Base-by-base conservation (phyloP, 1,284 basidiomycete genomes). In the Ustilago crameri region DNA sequence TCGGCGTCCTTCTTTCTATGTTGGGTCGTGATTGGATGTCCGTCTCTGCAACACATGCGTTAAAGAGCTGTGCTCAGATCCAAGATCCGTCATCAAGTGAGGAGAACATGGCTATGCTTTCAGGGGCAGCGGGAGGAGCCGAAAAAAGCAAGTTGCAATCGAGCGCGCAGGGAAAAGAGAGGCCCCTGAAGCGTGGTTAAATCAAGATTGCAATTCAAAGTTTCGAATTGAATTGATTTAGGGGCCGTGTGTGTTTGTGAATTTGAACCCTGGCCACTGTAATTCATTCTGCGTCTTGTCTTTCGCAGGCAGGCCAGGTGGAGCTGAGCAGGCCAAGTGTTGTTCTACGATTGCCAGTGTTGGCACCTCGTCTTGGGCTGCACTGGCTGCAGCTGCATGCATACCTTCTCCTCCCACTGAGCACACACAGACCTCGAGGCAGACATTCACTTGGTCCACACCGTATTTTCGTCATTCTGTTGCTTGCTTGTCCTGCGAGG, bases 61-160 rank as follows among this genome's bases (percentile, higher is more conserved):
- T n/a, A n/a, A n/a, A n/a, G n/a, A n/a, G n/a, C n/a, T n/a, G n/a
- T n/a, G n/a, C n/a, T n/a, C n/a, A n/a, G n/a, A n/a, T n/a, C n/a
- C n/a, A n/a, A n/a, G n/a, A n/a, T n/a, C n/a, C n/a, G n/a, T n/a
- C n/a, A n/a, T 30, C 30, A 30, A 12, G 30, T 30, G 30, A 30
- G n/a, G n/a, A n/a, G n/a, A n/a, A n/a, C n/a, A n/a, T n/a, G n/a
- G n/a, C n/a, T n/a, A 30, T 7, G 30, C 30, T 22, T 15, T 44
- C 9, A 52, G 51, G 51, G 51, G 51, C 41, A 42, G 27, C 30
- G 26, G n/a, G n/a, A n/a, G n/a, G n/a, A n/a, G n/a, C n/a, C n/a
- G n/a, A n/a, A 3, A 38, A 37, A 38, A 24, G 15, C 5, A 32
- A 40, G 18, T 8, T 42, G 8, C 32, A 35, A 17, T 12, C 20